Percentiles rank a stretch among this genome's conserved stretches.
These are phyloP conservation scores for Xerocomus minutiporus DNA, from an alignment of 1,284 basidiomycete species.

Conservation along the genomic window DNA sequence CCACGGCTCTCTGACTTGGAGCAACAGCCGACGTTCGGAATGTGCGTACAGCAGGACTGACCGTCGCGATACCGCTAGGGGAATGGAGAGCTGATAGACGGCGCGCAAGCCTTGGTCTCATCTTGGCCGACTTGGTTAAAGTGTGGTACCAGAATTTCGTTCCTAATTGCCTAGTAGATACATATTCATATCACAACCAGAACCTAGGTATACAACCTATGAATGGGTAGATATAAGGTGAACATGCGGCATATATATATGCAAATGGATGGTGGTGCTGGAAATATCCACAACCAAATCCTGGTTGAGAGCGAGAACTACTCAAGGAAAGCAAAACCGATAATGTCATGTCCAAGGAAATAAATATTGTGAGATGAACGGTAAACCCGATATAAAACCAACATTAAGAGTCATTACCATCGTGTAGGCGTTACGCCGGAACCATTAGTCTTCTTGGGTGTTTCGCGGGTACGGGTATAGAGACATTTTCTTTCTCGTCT, in stretches of 20 bases:
- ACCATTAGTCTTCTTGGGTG: conserved; percentile 18
- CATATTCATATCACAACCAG: conserved; percentile 7
- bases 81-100: not conserved
- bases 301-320: conserved; percentile 2
- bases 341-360: conserved; percentile 12
- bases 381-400: not conserved
- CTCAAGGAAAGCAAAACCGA: conserved; percentile 9
- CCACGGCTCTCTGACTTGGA: conserved; percentile 53
- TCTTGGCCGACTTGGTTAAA: not conserved
- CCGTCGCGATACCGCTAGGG: not conserved
- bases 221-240: conserved; percentile 12
- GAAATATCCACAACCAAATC: conserved; percentile 7
- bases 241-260: conserved; percentile 14
- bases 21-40: conserved; percentile 19
- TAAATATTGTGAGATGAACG: not conserved
- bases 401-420: not conserved
- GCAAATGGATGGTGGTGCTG: conserved; percentile 1
- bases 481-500: conserved; percentile 27
- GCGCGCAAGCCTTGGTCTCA: not conserved
- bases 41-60: conserved; percentile 9
- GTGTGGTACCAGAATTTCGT: no score
- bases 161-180: conserved; percentile 12
- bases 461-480: conserved; percentile 13
- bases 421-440: conserved; percentile 11
- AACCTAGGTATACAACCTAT: conserved; percentile 21